These are phyloP conservation scores for Boletus fagicola DNA, from an alignment of 768 basidiomycete genomes.

Conservation along the genomic window DNA sequence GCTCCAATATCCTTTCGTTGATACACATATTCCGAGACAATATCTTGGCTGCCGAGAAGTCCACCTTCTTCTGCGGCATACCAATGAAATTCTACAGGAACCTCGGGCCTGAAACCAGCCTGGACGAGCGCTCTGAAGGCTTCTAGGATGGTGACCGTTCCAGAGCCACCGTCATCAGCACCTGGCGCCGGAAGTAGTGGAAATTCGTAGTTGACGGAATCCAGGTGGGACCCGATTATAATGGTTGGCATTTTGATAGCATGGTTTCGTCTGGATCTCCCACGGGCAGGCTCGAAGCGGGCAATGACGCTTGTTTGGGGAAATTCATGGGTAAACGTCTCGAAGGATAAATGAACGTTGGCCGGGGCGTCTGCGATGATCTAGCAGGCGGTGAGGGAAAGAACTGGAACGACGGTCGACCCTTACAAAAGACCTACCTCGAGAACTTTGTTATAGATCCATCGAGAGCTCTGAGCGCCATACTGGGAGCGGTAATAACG, in stretches of 20 bases:
- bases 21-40: constrained; percentile 49
- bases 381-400: background rate
- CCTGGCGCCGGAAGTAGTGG: constrained; percentile 45
- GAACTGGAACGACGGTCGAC: background rate
- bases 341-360: constrained; percentile 18
- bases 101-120: constrained; percentile 63
- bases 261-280: background rate
- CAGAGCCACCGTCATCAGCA: constrained; percentile 55
- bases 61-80: constrained; percentile 67
- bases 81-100: constrained; percentile 79
- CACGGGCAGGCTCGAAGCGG: constrained; percentile 23
- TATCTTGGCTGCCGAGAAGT: constrained; percentile 39
- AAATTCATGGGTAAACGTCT: constrained; percentile 23
- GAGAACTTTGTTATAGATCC: constrained; percentile 32
- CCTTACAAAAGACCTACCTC: background rate
- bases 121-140: constrained; percentile 69
- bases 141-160: constrained; percentile 77
- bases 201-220: constrained; percentile 42
- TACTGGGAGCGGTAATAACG: constrained; percentile 25
- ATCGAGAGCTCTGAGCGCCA: constrained; percentile 40
- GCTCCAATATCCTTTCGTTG: constrained; percentile 46
- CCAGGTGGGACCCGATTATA: constrained; percentile 44
- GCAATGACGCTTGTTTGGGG: constrained; percentile 24
- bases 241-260: constrained; percentile 25
- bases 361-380: constrained; percentile 11